phyloP scores from a whole-genome alignment of 2,329 filamentous ascomycete species.

The Elsinoe australis region DNA sequence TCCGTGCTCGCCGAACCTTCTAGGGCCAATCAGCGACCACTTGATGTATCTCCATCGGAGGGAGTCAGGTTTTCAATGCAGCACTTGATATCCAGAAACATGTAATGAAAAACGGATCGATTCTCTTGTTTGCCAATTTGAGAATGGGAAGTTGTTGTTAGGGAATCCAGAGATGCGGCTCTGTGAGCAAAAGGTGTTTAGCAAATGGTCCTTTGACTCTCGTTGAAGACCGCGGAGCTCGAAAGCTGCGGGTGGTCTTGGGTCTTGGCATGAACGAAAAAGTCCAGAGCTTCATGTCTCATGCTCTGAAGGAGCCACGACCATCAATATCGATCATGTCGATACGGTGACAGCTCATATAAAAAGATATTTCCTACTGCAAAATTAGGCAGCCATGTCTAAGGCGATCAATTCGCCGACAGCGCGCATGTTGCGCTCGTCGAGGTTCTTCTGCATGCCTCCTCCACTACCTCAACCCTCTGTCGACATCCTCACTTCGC shows the following conservation, averaged over 20 bases:
- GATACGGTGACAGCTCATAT: too few relatives aligned
- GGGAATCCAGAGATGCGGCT: too few relatives aligned
- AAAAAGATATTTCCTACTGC: not conserved
- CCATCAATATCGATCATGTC: not conserved
- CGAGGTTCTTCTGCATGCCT: conserved; percentile 83
- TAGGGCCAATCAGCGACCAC: conserved; percentile 13
- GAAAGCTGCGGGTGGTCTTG: too few relatives aligned
- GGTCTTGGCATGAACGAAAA: conserved; percentile 7
- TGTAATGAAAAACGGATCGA: too few relatives aligned
- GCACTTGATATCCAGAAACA: too few relatives aligned
- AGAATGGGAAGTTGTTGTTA: too few relatives aligned
- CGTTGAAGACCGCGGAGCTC: not conserved
- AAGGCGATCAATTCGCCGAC: conserved; percentile 47
- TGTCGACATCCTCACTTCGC: conserved; percentile 37
- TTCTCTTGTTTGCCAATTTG: too few relatives aligned
- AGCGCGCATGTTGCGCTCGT: conserved; percentile 68
- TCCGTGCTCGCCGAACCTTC: conserved; percentile 16
- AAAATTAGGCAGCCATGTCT: conserved; percentile 25
- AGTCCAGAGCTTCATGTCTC: not conserved
- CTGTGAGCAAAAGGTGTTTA: too few relatives aligned
- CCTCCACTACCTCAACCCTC: conserved; percentile 60
- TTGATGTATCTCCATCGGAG: too few relatives aligned
- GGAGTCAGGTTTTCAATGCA: too few relatives aligned
- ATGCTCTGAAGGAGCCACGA: not conserved
- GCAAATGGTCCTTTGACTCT: too few relatives aligned